Evolutionary conservation across 2,329 filamentous ascomycete species (phyloP).

Genomic region (Trichoderma koningii): DNA sequence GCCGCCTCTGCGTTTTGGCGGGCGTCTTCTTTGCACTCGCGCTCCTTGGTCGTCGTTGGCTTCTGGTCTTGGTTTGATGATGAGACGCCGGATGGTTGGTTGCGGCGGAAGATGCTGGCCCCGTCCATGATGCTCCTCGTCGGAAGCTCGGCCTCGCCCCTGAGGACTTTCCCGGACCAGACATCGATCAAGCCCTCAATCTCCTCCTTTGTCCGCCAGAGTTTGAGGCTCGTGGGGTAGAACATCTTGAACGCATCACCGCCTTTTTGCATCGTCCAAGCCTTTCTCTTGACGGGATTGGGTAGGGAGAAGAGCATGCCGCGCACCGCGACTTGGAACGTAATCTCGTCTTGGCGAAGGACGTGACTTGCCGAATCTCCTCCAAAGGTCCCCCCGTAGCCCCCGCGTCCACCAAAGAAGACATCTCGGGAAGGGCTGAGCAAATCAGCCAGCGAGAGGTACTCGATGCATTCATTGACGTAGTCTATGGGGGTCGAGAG

Average conservation of each 20-base stretch:
- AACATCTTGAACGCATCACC: constrained; percentile 83
- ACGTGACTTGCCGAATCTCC: constrained; percentile 66
- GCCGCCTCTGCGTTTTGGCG: constrained; percentile 28
- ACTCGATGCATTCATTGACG: constrained; percentile 81
- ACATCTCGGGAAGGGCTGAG: constrained; percentile 72
- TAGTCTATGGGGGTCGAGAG: constrained; percentile 69
- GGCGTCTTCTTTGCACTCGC: constrained; percentile 27
- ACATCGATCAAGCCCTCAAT: constrained; percentile 71
- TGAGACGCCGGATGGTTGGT: constrained; percentile 39
- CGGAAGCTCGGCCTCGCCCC: constrained; percentile 50
- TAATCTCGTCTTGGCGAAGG: constrained; percentile 89
- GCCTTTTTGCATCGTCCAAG: constrained; percentile 46
- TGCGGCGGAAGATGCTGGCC: constrained; percentile 52
- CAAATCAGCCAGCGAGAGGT: constrained; percentile 84
- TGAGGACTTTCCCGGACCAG: constrained; percentile 64
- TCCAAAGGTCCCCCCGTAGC: constrained; percentile 46
- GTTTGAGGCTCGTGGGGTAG: constrained; percentile 79
- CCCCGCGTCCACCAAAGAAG: constrained; percentile 65
- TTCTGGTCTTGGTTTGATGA: constrained; percentile 40
- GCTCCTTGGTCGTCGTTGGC: constrained; percentile 30
- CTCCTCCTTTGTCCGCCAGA: constrained; percentile 85
- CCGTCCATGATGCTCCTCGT: constrained; percentile 47
- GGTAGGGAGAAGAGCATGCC: constrained; percentile 85
- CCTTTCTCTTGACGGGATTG: constrained; percentile 76
- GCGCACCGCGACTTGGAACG: constrained; percentile 86